These are phyloP conservation scores for Eucalyptus cloeziana DNA, from an alignment of 345 rosid species.

Conservation along the genomic window DNA sequence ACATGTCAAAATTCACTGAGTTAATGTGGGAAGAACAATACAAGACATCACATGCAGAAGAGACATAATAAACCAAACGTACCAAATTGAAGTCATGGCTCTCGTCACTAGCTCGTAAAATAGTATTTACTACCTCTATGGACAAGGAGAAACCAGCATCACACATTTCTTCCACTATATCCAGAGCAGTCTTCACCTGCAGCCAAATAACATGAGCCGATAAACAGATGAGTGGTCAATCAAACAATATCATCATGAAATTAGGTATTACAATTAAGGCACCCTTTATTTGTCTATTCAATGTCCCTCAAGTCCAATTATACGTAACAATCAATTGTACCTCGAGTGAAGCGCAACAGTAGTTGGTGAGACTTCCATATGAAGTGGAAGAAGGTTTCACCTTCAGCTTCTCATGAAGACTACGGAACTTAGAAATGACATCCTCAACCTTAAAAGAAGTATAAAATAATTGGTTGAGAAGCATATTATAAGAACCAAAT, in stretches of 20 bases:
- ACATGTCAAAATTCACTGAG: neutral
- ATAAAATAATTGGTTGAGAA: neutral
- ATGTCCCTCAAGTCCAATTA: neutral
- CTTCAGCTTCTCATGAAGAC: slow-evolving; percentile 44
- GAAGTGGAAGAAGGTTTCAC: slow-evolving; percentile 46
- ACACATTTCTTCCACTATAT: slow-evolving; percentile 49
- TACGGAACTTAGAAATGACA: slow-evolving; percentile 38
- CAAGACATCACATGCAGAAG: neutral
- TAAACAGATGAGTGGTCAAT: neutral
- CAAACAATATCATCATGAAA: neutral
- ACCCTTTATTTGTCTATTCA: neutral
- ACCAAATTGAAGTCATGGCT: slow-evolving; percentile 64
- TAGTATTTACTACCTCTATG: slow-evolving; percentile 23
- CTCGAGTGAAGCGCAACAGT: slow-evolving; percentile 42
- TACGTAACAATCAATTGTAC: slow-evolving; percentile 13
- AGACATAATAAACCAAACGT: neutral
- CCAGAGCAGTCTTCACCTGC: slow-evolving; percentile 77
- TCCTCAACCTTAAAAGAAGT: slow-evolving; percentile 45
- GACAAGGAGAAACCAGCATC: slow-evolving; percentile 41
- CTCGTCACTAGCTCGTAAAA: slow-evolving; percentile 47
- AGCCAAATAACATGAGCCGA: neutral
- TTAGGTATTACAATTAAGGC: neutral
- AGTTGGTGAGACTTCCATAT: slow-evolving; percentile 45
- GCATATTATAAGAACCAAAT: neutral
- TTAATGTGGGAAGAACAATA: neutral